These are phyloP conservation scores for Willaertia magna DNA, from an alignment of 208 protist genomes.

Conservation along the genomic window DNA sequence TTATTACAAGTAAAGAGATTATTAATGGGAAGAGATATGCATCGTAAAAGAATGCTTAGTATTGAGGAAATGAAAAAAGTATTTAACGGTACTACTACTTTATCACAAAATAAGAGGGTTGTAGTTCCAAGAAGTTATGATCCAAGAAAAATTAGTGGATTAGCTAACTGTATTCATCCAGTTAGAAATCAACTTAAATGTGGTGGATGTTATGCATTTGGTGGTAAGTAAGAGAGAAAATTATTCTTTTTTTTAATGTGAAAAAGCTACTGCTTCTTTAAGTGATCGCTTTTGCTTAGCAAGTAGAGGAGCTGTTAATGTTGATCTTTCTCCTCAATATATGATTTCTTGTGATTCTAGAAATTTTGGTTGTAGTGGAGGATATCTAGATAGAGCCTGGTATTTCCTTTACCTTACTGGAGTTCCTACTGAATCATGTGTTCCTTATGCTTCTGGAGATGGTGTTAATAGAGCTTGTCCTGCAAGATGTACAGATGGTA, in stretches of 20 bases:
- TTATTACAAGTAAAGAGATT: too few relatives aligned
- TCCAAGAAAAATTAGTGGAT: too few relatives aligned
- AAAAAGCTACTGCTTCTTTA: too few relatives aligned
- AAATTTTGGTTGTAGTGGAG: slow-evolving; percentile 27
- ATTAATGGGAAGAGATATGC: too few relatives aligned
- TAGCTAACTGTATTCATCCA: neutral
- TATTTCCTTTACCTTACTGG: slow-evolving; percentile 5
- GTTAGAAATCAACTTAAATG: neutral
- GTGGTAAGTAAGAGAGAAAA: too few relatives aligned
- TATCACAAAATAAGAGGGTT: too few relatives aligned
- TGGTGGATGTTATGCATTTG: too few relatives aligned
- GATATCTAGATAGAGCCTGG: slow-evolving; percentile 22
- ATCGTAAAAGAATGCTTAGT: too few relatives aligned
- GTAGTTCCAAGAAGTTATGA: too few relatives aligned
- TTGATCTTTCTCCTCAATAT: slow-evolving; percentile 25
- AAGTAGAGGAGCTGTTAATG: slow-evolving; percentile 33
- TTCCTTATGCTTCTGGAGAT: slow-evolving; percentile 22
- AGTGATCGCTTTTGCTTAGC: slow-evolving; percentile 65
- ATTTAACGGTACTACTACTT: too few relatives aligned
- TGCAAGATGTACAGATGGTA: slow-evolving; percentile 20
- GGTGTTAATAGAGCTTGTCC: slow-evolving; percentile 14
- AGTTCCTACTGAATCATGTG: slow-evolving; percentile 16
- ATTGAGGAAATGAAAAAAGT: too few relatives aligned
- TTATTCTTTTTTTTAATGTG: too few relatives aligned
- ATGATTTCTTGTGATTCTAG: slow-evolving; percentile 25